Conservation (phyloP, 495 filamentous ascomycete genomes). For the Tuber umbilicatum region DNA sequence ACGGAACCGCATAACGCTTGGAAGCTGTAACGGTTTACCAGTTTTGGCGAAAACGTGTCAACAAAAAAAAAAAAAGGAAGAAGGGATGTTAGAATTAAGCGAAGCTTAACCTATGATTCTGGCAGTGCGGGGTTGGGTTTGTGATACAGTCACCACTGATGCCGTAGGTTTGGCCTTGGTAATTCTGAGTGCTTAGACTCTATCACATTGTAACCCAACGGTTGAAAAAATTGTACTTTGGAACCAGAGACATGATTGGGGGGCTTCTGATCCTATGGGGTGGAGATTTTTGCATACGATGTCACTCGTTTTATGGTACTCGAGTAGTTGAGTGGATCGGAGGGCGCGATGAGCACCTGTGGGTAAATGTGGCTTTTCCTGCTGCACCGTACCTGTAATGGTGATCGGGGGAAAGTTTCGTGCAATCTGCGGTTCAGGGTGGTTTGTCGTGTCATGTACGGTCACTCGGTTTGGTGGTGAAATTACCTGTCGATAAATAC, state of each 20-base stretch:
- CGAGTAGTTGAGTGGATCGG: not conserved
- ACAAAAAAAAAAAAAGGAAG: not conserved
- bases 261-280: not conserved
- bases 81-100: not conserved
- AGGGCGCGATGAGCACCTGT: not conserved
- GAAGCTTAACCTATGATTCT: not conserved
- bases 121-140: too few species aligned
- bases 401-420: not conserved
- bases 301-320: not conserved
- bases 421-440: not conserved
- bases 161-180: too few species aligned
- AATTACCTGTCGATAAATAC: not conserved
- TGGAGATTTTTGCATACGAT: not conserved
- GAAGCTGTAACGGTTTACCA: not conserved
- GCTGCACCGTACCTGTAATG: not conserved
- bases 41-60: not conserved
- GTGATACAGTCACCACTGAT: too few species aligned
- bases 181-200: too few species aligned
- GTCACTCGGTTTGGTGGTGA: not conserved
- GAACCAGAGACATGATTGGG: not conserved
- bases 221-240: too few species aligned
- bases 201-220: not conserved
- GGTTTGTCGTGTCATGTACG: not conserved
- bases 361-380: not conserved
- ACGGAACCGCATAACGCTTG: not conserved